Evolutionary conservation across 495 filamentous ascomycete genomes (phyloP).

Genomic region (Aspergillus steynii): DNA sequence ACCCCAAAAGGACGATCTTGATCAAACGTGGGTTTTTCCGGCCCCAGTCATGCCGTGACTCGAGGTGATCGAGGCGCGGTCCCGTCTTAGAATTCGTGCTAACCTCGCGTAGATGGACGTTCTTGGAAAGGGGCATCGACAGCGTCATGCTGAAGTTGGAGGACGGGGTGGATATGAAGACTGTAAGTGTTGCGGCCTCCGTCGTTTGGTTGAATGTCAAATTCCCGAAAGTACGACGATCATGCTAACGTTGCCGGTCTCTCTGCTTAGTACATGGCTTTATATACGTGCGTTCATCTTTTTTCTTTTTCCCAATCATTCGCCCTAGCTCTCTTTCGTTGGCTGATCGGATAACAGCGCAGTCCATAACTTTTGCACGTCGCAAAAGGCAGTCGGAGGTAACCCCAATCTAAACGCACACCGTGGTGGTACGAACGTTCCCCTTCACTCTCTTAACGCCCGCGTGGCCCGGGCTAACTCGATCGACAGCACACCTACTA

Average conservation of each 20-base stretch:
- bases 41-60: background rate
- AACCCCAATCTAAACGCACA: constrained; percentile 59
- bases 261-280: constrained; percentile 79
- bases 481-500: constrained; percentile 73
- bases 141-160: constrained; percentile 91
- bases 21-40: constrained; percentile 66
- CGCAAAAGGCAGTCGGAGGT: constrained; percentile 79
- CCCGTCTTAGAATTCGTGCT: background rate
- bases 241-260: constrained; percentile 11
- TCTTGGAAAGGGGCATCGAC: constrained; percentile 81
- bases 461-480: constrained; percentile 15
- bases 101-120: constrained; percentile 69
- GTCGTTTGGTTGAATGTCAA: background rate
- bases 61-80: background rate
- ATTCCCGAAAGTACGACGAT: too few relatives aligned
- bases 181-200: constrained; percentile 52
- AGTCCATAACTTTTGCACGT: constrained; percentile 99
- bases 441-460: constrained; percentile 3
- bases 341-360: constrained; percentile 55
- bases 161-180: constrained; percentile 88
- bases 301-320: constrained; percentile 10
- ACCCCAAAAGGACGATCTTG: constrained; percentile 80
- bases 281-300: constrained; percentile 75
- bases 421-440: constrained; percentile 67
- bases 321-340: constrained; percentile 17